Base-by-base conservation (phyloP, 2,329 filamentous ascomycete genomes). In the Coleophoma crateriformis region DNA sequence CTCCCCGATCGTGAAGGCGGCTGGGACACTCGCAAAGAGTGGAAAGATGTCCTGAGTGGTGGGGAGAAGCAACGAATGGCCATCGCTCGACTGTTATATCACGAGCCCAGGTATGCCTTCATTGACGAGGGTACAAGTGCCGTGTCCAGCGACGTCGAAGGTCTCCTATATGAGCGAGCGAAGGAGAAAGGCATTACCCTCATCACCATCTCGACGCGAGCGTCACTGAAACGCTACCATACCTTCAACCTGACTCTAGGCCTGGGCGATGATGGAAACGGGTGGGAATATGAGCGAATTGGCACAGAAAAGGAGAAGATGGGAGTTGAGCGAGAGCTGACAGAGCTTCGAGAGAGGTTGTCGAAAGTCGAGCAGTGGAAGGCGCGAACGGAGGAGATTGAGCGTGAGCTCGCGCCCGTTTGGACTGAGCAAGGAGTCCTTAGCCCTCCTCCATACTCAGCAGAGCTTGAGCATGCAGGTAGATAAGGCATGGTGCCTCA, bases 41-140 rank as follows among this genome's bases (percentile, higher is more conserved):
- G 94, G 94, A 96, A 97, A 71, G 92, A 97, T 59, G 90, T 99
- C 4, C 76, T 99, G n/a, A 92, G 87, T 56, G 94, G 94, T 37
- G 94, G 94, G 12, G 94, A 99, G 76, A 99, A 99, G 73, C 94
- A 99, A 71, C 78, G 94, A 19, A 89, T 99, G 80, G 90, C 83
- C 0, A 90, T 99, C 61, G 92, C 95, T 4, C 77, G 94, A 41
- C 68, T 99, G 45, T 73, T 97, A 38, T 99, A 99, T 64, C 94
- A 99, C 64, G 92, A 97, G 71, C 94, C 94, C 14, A 78, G 87
- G 52, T 99, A 95, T 65, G 94, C 90, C 2, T 90, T 99, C 61
- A 83, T 99, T 50, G 94, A 99, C 55, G 94, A 99, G 68, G 92
- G 90, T 7, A 99, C 94, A 0, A 95, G 88, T 52, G 94, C 94